Base-by-base conservation (phyloP, 2,329 filamentous ascomycete species). In the Diplodia seriata region DNA sequence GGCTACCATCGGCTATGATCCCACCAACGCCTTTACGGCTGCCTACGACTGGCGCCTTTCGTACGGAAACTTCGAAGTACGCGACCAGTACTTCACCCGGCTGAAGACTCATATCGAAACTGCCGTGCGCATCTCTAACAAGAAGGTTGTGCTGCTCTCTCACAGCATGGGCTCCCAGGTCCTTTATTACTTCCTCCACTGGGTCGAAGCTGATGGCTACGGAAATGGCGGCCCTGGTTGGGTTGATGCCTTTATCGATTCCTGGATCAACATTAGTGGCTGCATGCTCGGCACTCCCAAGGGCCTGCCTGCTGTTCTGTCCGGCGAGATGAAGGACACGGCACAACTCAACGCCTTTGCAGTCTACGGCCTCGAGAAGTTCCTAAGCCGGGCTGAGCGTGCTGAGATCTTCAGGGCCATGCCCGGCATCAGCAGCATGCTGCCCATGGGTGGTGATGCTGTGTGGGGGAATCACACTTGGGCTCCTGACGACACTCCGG, bases 111-210 rank as follows among this genome's bases (percentile, higher is more conserved):
- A 97, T 76, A 94, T 99, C 72, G 95, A 99, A 81, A 87, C 91
- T 33, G 93, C 91, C 0, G 86, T 91, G 49, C 81, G 85, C n/a
- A 86, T 92, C 1, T 87, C 89, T 5, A 87, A 88, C 38, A 88
- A 90, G 73, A 99, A 99, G 75, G 90, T 91, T 11, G 91, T 94
- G 0, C 82, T 99, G 15, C 87, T 94, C 8, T 97, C 93, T 0
- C 95, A 99, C 84, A 97, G 93, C 76, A 99, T 99, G 95, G 95
- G 95, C 55, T 95, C 93, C 55, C 95, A 98, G 76, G 94, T 99
- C 0, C 83, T 96, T 5, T 94, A 96, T 78, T 96, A 90, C 79
- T 91, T 92, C 78, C 85, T 94, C 73, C 90, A 91, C 74, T 91
- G 89, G 89, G 95, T 97, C 1, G 92, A 97, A 65, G 86, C 90